Percentiles rank a stretch among this genome's conserved stretches.
Conservation (phyloP, 768 basidiomycete species). For the Serendipita sp. region DNA sequence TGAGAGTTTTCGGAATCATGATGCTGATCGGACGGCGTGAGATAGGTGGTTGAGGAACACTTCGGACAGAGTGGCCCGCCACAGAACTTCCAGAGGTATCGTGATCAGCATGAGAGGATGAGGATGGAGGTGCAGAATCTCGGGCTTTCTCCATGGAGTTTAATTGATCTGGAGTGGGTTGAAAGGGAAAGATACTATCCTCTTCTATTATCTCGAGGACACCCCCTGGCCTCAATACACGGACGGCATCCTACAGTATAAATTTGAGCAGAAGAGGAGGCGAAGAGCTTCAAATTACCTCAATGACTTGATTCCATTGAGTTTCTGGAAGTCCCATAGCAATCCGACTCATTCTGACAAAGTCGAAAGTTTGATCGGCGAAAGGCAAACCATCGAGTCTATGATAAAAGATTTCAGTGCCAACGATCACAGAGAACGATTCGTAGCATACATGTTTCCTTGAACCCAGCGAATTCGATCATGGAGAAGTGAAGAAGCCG, state of each 20-base stretch:
- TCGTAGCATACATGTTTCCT: background rate
- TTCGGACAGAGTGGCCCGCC: background rate
- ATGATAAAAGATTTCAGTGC: background rate
- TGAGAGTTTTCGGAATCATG: background rate
- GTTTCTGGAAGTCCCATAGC: background rate
- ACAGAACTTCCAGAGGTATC: background rate
- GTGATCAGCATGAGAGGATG: background rate
- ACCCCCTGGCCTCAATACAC: background rate
- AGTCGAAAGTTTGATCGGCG: background rate
- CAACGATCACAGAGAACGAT: background rate
- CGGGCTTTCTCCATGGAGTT: background rate
- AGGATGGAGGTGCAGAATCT: background rate
- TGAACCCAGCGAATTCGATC: background rate
- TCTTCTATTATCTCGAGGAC: background rate
- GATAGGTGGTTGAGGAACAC: background rate
- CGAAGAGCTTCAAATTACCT: background rate
- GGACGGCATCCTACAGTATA: background rate
- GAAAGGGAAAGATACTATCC: constrained; percentile 3
- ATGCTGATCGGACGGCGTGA: background rate
- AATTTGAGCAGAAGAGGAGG: background rate
- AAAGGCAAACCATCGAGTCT: background rate
- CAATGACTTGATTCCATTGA: background rate
- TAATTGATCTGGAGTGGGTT: background rate
- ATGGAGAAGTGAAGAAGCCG: background rate
- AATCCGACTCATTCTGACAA: background rate